Evolutionary conservation across 2,329 filamentous ascomycete species (phyloP).

Genomic region (Aspergillus sp.): DNA sequence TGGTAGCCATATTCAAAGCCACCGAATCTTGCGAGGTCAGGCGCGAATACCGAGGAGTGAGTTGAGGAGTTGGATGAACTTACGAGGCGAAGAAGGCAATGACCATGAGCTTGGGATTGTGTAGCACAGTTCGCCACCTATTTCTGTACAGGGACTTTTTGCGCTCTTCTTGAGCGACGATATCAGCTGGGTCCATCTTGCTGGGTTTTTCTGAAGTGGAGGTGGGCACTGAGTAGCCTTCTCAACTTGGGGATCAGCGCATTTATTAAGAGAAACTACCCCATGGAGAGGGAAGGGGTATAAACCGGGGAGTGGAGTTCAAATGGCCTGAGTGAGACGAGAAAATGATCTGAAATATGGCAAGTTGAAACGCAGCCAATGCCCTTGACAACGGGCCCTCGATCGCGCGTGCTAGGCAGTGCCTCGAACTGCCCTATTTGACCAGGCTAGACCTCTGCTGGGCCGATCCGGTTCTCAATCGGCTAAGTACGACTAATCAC

Average conservation of each 20-base stretch:
- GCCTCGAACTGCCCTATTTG: background rate
- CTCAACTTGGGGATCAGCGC: background rate
- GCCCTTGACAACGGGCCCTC: too few relatives aligned
- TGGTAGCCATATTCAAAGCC: slow-evolving; percentile 57
- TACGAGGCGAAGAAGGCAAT: slow-evolving; percentile 56
- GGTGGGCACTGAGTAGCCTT: background rate
- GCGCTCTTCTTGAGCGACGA: background rate
- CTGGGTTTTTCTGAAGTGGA: background rate
- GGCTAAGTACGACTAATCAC: background rate
- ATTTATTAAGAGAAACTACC: background rate
- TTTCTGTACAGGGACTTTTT: slow-evolving; percentile 1
- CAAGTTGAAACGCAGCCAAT: too few relatives aligned
- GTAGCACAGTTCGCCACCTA: slow-evolving; percentile 7
- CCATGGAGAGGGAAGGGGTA: background rate
- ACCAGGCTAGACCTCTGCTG: background rate
- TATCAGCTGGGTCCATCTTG: background rate
- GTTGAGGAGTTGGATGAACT: background rate
- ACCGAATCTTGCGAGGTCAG: slow-evolving; percentile 38
- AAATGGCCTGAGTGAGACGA: too few relatives aligned
- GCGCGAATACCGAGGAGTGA: background rate
- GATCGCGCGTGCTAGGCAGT: background rate
- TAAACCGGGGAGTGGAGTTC: background rate
- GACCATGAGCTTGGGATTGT: slow-evolving; percentile 54
- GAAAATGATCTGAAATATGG: background rate
- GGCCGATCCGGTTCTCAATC: background rate